Evolutionary conservation across 352 stramenopile species (phyloP), one percentile per base, ranked within the genome.

Genomic region (Globisporangium carolinianum): DNA sequence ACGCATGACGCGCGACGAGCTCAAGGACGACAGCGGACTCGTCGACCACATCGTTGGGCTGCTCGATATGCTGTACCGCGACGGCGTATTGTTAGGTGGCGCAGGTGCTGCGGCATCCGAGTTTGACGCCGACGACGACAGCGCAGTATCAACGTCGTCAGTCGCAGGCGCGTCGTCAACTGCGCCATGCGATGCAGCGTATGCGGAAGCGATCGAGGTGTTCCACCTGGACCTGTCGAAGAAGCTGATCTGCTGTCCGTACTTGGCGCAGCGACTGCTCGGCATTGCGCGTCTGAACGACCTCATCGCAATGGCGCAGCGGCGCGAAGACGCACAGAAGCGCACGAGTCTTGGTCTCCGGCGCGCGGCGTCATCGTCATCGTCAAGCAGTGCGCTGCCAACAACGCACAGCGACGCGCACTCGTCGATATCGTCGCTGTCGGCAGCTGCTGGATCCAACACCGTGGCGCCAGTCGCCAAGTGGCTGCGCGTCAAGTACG

Each of bases 151-250:
- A 4, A n/a, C 53, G 8, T 58, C 60, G 41, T 77, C 24, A 32
- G 24, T 32, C 24, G 24, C 24, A 32, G 24, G 24, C 24, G 24
- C 24, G 24, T 32, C 24, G 24, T 32, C 24, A 43, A 43, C 39
- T 43, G 7, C 11, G 39, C 11, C 39, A 43, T 14, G 58, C 18
- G 74, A 77, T 60, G 60, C 66, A 12, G 57, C 72, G 54, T 89
- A 92, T 65, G 77, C 80, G 15, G 77, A 95, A 57, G 65, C 75
- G 4, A 86, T 91, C 61, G 86, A 95, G 53, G 68, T 91, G 35
- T 89, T 93, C 41, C 77, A 91, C 62, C 72, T 95, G 59, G 79
- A 94, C 54, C 47, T 94, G n/a, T 82, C 83, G 11, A 91, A 93
- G 58, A 89, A 88, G 65, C 87, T 86, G 57, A 82, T 95, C 38